Conservation (phyloP, 2,329 filamentous ascomycete species). For the Fusarium duplospermum region DNA sequence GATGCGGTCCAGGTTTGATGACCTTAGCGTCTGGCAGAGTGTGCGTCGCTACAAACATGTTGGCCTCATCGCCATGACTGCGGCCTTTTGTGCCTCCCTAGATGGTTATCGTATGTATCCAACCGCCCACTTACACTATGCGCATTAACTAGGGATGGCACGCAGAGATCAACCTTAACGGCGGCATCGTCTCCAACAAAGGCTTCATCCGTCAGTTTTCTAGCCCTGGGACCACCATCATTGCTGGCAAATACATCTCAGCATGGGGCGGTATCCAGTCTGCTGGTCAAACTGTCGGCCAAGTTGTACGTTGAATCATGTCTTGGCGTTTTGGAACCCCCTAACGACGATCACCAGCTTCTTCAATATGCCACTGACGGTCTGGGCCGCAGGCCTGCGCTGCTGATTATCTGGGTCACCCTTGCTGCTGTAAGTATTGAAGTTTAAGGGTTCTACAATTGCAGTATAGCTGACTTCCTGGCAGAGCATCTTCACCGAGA, state of each 20-base stretch:
- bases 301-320: conserved; percentile 43
- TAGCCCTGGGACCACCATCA: conserved; percentile 45
- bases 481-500: conserved; percentile 24
- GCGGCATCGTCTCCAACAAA: conserved; percentile 54
- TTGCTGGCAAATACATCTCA: conserved; percentile 50
- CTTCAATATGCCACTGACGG: conserved; percentile 24
- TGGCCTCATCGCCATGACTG: conserved; percentile 52
- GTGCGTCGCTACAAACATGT: conserved; percentile 50
- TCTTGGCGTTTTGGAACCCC: too few relatives aligned
- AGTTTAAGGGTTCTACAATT: background rate
- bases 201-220: conserved; percentile 54
- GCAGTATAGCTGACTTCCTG: background rate
- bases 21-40: conserved; percentile 53
- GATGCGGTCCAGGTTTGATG: conserved; percentile 53
- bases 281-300: conserved; percentile 52
- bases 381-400: conserved; percentile 21
- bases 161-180: conserved; percentile 47
- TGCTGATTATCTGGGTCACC: conserved; percentile 19
- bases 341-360: background rate
- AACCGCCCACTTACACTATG: background rate
- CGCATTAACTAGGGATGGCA: too few relatives aligned
- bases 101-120: conserved; percentile 53
- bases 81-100: conserved; percentile 54
- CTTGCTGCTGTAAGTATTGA: conserved; percentile 13
- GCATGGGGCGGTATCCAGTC: conserved; percentile 55